A percentile compares a stretch with the other conserved stretches of the same genome.
These are phyloP conservation scores for Calocybe indica DNA, from an alignment of 768 basidiomycete genomes.

Conservation along the genomic window DNA sequence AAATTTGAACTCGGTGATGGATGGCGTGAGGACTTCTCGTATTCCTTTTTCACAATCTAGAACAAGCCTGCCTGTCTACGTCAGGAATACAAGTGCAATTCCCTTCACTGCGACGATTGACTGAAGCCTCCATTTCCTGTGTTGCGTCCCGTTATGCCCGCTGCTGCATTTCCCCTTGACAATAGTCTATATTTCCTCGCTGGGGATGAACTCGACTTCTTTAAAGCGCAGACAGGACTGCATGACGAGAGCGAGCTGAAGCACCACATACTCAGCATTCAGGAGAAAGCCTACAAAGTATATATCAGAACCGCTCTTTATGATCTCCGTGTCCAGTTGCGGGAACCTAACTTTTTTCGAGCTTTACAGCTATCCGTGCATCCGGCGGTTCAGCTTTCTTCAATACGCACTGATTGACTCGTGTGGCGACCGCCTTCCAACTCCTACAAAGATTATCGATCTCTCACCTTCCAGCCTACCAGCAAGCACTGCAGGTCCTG, in stretches of 20 bases:
- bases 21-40: no score
- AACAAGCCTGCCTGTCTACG: no score
- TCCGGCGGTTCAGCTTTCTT: constrained; percentile 14
- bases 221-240: constrained; percentile 14
- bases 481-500: constrained; percentile 21
- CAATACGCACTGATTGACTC: constrained; percentile 4
- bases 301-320: background rate
- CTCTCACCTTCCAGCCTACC: constrained; percentile 26
- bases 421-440: no score
- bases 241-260: constrained; percentile 12
- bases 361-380: constrained; percentile 18
- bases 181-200: background rate
- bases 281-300: constrained; percentile 16
- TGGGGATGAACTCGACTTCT: constrained; percentile 10
- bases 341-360: background rate
- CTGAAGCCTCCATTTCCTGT: no score
- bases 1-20: background rate
- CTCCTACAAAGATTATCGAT: constrained; percentile 22
- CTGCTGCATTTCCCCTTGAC: background rate
- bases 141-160: background rate
- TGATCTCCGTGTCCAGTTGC: background rate
- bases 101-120: no score
- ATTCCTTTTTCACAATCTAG: no score
- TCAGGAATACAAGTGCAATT: no score
- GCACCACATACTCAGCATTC: constrained; percentile 12